Evolutionary conservation across 2,329 filamentous ascomycete genomes (phyloP).

Genomic region (Gnomoniopsis smithogilvyi): DNA sequence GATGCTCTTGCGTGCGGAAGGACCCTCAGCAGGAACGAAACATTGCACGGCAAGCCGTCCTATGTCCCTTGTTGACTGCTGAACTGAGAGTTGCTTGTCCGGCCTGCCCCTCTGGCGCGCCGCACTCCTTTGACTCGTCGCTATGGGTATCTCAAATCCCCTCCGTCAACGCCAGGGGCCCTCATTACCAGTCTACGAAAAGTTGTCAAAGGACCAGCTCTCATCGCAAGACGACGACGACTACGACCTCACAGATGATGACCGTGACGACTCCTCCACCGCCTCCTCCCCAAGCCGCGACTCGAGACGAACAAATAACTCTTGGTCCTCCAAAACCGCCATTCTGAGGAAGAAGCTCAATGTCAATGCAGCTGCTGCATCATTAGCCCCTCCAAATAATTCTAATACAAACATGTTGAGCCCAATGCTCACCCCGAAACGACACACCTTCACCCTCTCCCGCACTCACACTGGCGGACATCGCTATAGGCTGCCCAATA

Average conservation of each 20-base stretch:
- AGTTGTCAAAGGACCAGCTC: constrained; percentile 45
- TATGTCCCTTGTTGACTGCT: constrained; percentile 6
- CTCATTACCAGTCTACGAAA: constrained; percentile 50
- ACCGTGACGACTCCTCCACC: constrained; percentile 31
- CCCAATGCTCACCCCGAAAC: constrained; percentile 29
- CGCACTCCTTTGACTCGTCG: constrained; percentile 2
- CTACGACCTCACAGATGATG: constrained; percentile 37
- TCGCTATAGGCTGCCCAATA: constrained; percentile 66
- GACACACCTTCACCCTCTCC: constrained; percentile 28
- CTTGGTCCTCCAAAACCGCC: constrained; percentile 38
- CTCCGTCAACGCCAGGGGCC: constrained; percentile 41
- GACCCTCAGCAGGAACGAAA: not conserved
- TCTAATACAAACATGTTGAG: constrained; percentile 11
- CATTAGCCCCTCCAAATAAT: constrained; percentile 10
- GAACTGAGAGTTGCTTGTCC: constrained; percentile 1
- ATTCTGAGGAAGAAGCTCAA: constrained; percentile 32
- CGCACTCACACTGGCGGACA: constrained; percentile 31
- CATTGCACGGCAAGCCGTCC: not conserved
- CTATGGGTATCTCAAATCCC: constrained; percentile 32
- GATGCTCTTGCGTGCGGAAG: not conserved
- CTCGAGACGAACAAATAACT: constrained; percentile 52
- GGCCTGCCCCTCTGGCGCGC: constrained; percentile 5
- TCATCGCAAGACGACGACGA: constrained; percentile 49
- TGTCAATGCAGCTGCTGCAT: constrained; percentile 8
- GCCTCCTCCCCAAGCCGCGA: constrained; percentile 44